phyloP scores from a whole-genome alignment of 352 stramenopile genomes.

The Pythium periplocum region DNA sequence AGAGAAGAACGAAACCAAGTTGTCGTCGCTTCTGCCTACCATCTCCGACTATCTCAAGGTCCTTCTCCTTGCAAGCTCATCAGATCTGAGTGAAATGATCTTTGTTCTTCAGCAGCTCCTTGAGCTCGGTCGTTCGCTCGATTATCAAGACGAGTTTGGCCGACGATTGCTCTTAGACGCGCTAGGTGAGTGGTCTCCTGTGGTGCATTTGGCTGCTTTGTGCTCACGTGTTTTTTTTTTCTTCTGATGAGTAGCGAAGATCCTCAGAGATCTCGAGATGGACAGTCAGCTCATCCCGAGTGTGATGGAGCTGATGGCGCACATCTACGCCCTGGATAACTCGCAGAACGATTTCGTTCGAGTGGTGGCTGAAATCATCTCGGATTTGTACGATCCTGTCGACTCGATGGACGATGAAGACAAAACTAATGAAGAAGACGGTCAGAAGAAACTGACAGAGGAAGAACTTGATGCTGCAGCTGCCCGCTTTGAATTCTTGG shows the following conservation, averaged over 20 bases:
- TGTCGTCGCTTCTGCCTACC: slow-evolving; percentile 44
- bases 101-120: slow-evolving; percentile 72
- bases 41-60: slow-evolving; percentile 72
- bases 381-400: slow-evolving; percentile 58
- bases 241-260: slow-evolving; percentile 28
- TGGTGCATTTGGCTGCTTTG: neutral
- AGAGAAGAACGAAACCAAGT: slow-evolving; percentile 49
- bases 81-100: slow-evolving; percentile 37
- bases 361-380: slow-evolving; percentile 70
- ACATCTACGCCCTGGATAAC: slow-evolving; percentile 53
- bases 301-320: slow-evolving; percentile 75
- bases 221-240: too few species aligned
- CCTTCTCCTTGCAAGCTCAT: slow-evolving; percentile 36
- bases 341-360: slow-evolving; percentile 77
- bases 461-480: slow-evolving; percentile 51
- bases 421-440: slow-evolving; percentile 16
- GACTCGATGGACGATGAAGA: slow-evolving; percentile 31
- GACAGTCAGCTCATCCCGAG: slow-evolving; percentile 52
- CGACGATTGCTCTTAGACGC: slow-evolving; percentile 61
- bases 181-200: slow-evolving; percentile 34
- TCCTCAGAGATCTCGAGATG: slow-evolving; percentile 48
- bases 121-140: slow-evolving; percentile 49
- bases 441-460: slow-evolving; percentile 28
- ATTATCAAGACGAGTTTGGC: slow-evolving; percentile 80
- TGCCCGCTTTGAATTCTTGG: slow-evolving; percentile 57